These are phyloP conservation scores for Trichomonascaceae sp. DNA, from an alignment of 1,139 yeast species.

Conservation along the genomic window DNA sequence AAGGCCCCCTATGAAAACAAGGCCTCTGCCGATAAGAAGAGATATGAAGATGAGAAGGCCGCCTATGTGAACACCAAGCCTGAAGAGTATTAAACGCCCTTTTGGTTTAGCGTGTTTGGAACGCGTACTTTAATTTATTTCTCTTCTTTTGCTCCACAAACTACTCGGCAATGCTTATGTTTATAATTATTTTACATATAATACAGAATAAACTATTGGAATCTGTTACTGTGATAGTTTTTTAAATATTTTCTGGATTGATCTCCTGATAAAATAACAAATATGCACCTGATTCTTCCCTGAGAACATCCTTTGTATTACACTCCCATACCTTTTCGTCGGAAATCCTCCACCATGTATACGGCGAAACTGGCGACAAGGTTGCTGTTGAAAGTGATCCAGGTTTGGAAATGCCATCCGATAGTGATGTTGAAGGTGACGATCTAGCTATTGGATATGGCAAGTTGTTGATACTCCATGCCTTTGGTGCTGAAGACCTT, in stretches of 20 bases:
- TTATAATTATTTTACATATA: neutral
- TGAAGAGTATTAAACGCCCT: slow-evolving; percentile 17
- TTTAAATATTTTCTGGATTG: slow-evolving; percentile 2
- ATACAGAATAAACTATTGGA: slow-evolving; percentile 1
- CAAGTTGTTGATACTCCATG: slow-evolving; percentile 9
- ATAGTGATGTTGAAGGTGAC: slow-evolving; percentile 19
- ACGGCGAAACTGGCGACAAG: slow-evolving; percentile 10
- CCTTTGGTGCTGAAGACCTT: neutral
- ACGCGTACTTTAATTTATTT: slow-evolving; percentile 8
- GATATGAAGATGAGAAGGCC: slow-evolving; percentile 95
- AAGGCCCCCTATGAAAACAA: slow-evolving; percentile 85
- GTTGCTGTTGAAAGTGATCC: slow-evolving; percentile 12
- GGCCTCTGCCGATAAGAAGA: slow-evolving; percentile 93
- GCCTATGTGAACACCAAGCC: slow-evolving; percentile 45
- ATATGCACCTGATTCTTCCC: slow-evolving; percentile 70
- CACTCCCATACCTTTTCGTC: slow-evolving; percentile 68
- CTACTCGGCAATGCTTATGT: neutral
- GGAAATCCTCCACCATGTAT: slow-evolving; percentile 75
- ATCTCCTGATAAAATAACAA: slow-evolving; percentile 55
- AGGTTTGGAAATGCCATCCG: slow-evolving; percentile 6
- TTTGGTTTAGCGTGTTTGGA: neutral
- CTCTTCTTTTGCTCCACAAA: neutral
- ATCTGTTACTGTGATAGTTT: slow-evolving; percentile 4
- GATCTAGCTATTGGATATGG: slow-evolving; percentile 18
- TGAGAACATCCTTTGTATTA: slow-evolving; percentile 51